These are phyloP conservation scores for Bipolaris oryzae DNA, from an alignment of 2,329 filamentous ascomycete genomes.

Conservation along the genomic window DNA sequence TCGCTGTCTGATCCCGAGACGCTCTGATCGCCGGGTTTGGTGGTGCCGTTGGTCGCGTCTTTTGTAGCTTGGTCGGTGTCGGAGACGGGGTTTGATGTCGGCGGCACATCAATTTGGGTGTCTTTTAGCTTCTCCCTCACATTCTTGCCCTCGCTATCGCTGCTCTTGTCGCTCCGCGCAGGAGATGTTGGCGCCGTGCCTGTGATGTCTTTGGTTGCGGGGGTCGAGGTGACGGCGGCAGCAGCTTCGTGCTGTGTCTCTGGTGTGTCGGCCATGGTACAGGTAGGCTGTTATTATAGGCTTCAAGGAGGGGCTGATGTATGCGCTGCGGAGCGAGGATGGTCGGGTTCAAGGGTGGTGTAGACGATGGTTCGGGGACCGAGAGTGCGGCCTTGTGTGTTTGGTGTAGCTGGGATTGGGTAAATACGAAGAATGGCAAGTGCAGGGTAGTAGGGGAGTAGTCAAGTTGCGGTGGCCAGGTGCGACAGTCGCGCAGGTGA, in stretches of 20 bases:
- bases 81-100: slow-evolving; percentile 25
- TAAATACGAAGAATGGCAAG: slow-evolving; percentile 19
- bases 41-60: slow-evolving; percentile 32
- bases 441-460: slow-evolving; percentile 5
- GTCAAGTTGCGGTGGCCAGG: slow-evolving; percentile 9
- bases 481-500: slow-evolving; percentile 17
- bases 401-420: not conserved
- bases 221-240: slow-evolving; percentile 13
- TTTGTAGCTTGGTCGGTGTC: slow-evolving; percentile 31
- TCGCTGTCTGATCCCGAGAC: slow-evolving; percentile 46
- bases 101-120: slow-evolving; percentile 60
- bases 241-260: slow-evolving; percentile 28
- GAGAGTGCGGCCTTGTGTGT: not conserved
- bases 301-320: slow-evolving; percentile 3
- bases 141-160: slow-evolving; percentile 60
- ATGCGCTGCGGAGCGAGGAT: slow-evolving; percentile 6
- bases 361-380: not conserved
- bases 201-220: slow-evolving; percentile 18
- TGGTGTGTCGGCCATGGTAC: slow-evolving; percentile 33
- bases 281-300: slow-evolving; percentile 7
- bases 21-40: slow-evolving; percentile 31
- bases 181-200: slow-evolving; percentile 34
- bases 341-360: not conserved
- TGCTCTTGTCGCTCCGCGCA: slow-evolving; percentile 49
- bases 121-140: slow-evolving; percentile 67